These are phyloP conservation scores for Grosmannia serpens DNA, from an alignment of 2,329 filamentous ascomycete species.

Conservation along the genomic window DNA sequence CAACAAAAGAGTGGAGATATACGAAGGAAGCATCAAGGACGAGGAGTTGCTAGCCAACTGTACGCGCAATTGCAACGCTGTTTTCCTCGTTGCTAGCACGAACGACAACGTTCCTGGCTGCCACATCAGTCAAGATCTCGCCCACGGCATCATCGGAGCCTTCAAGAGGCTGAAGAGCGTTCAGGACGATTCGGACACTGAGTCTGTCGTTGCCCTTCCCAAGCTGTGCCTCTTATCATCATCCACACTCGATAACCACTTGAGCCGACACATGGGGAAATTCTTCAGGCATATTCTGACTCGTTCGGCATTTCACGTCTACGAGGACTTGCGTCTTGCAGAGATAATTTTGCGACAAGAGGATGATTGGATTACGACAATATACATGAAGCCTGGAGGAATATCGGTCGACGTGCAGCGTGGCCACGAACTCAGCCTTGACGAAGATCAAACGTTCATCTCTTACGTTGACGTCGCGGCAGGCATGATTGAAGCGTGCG, in stretches of 20 bases:
- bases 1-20: conserved; percentile 25
- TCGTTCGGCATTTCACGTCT: conserved; percentile 22
- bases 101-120: conserved; percentile 33
- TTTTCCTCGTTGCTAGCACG: conserved; percentile 28
- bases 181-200: conserved; percentile 7
- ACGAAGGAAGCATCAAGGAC: conserved; percentile 28
- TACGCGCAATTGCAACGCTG: conserved; percentile 21
- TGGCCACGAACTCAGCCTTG: conserved; percentile 28
- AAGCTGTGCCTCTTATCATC: conserved; percentile 32
- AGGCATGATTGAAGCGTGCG: conserved; percentile 35
- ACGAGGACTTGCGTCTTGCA: conserved; percentile 23
- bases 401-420: conserved; percentile 23
- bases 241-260: conserved; percentile 26
- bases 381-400: conserved; percentile 31
- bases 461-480: conserved; percentile 32
- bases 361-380: conserved; percentile 23
- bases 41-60: conserved; percentile 23
- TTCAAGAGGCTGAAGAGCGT: conserved; percentile 16
- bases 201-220: conserved; percentile 13
- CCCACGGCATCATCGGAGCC: conserved; percentile 23
- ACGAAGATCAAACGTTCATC: conserved; percentile 25
- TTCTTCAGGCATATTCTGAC: conserved; percentile 19
- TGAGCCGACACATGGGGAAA: conserved; percentile 19
- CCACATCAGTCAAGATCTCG: conserved; percentile 24
- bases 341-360: conserved; percentile 26